Base-by-base conservation (phyloP, 2,329 filamentous ascomycete genomes). In the Aspergillus versicolor region DNA sequence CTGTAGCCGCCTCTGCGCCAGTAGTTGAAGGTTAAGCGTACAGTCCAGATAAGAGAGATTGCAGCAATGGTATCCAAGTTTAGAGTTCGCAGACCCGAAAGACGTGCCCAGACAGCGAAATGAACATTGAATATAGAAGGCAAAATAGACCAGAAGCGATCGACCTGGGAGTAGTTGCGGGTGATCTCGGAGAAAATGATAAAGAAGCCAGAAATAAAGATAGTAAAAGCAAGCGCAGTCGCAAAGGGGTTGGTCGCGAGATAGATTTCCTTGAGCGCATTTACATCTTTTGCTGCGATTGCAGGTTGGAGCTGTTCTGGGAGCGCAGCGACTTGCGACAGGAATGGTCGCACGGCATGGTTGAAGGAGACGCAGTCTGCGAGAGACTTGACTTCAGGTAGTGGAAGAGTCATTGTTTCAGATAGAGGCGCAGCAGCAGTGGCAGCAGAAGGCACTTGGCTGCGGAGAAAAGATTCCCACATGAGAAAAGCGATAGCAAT, bases 131-230 rank as follows among this genome's bases (percentile, higher is more conserved):
- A 97, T 50, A 96, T 69, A 7, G 90, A 88, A 1, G 94, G 94
- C 50, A 99, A 77, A 59, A 99, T 81, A 70, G 91, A 94, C 94
- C 94, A 99, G 66, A 88, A 78, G 48, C 94, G 86, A 74, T 99
- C 94, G 42, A 99, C 88, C 76, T 99, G 94, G n/a, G 92, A 97
- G 74, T 92, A 97, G 75, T 99, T 99, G 68, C 84, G 84, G 76
- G 95, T 97, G 77, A 91, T 76, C 74, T 97, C 93, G 1, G 92
- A 90, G 5, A 86, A 79, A 32, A 93, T 69, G 22, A 96, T 78
- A 67, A 95, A 89, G 27, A 94, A 68, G 5, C 82, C 82, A 1
- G 86, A 86, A n/a, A 96, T 73, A 41, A 86, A 81, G 17, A 96
- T 65, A 3, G 90, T 88, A 52, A 90, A 83, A 0, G 85, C 88